Percentiles rank a stretch among this genome's conserved stretches.
Evolutionary conservation across 441 rosid genomes (phyloP).

Genomic region (Populus hybrid): DNA sequence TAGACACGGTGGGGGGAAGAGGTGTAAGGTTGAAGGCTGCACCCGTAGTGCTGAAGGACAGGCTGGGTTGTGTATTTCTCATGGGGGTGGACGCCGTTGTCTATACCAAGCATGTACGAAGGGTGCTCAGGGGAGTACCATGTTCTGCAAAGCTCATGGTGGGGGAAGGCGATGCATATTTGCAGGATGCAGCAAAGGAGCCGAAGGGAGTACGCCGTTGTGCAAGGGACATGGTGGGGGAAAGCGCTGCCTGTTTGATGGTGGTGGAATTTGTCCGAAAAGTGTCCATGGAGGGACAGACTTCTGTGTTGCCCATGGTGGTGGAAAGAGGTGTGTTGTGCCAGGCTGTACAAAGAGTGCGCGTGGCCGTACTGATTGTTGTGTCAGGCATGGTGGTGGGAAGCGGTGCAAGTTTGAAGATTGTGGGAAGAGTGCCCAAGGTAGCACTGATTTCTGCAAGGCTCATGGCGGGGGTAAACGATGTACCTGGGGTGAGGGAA

Average conservation of each 20-base stretch:
- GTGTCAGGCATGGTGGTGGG: conserved; percentile 94
- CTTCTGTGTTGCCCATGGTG: conserved; percentile 95
- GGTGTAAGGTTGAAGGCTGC: conserved; percentile 80
- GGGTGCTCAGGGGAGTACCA: conserved; percentile 94
- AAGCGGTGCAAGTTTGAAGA: conserved; percentile 65
- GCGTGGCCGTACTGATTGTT: conserved; percentile 87
- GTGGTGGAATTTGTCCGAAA: conserved; percentile 94
- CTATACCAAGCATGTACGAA: conserved; percentile 52
- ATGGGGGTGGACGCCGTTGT: conserved; percentile 96
- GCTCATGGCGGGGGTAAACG: conserved; percentile 95
- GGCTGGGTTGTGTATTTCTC: conserved; percentile 90
- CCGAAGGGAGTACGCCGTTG: conserved; percentile 91
- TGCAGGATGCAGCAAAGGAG: conserved; percentile 85
- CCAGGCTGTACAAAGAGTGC: conserved; percentile 89
- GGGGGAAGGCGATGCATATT: conserved; percentile 96
- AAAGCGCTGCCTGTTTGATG: conserved; percentile 83
- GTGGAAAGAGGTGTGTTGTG: conserved; percentile 87
- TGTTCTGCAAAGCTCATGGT: conserved; percentile 93
- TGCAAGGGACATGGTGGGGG: conserved; percentile 99
- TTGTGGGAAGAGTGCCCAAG: conserved; percentile 96
- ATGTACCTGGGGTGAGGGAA: conserved; percentile 73
- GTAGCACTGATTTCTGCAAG: conserved; percentile 92
- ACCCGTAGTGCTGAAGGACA: conserved; percentile 92
- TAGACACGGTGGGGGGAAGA: conserved; percentile 89
- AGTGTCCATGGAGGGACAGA: conserved; percentile 94